phyloP scores from a whole-genome alignment of 1,139 yeast species.

The Candida neerlandica region DNA sequence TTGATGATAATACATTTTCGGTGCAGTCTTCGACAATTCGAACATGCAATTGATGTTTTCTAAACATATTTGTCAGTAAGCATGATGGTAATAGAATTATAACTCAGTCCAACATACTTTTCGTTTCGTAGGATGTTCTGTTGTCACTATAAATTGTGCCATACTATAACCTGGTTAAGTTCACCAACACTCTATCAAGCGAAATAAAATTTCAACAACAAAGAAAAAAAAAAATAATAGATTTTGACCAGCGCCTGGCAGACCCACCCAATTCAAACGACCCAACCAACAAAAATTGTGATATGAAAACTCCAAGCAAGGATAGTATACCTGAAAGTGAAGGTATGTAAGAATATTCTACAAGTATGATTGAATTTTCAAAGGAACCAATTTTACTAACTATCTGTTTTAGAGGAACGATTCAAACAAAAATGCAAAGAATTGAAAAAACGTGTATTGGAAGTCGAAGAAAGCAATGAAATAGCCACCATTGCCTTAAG shows the following conservation, averaged over 20 bases:
- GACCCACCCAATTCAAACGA: neutral
- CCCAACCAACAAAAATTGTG: conserved; percentile 1
- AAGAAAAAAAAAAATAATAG: neutral
- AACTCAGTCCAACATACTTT: conserved; percentile 5
- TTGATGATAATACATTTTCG: conserved; percentile 7
- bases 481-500: conserved; percentile 74
- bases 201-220: neutral
- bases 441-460: conserved; percentile 68
- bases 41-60: conserved; percentile 11
- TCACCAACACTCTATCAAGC: neutral
- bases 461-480: conserved; percentile 81
- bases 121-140: conserved; percentile 9
- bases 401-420: conserved; percentile 31
- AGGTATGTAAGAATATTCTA: conserved; percentile 30
- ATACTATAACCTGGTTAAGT: neutral
- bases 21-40: conserved; percentile 9
- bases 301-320: conserved; percentile 22
- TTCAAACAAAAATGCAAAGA: conserved; percentile 69
- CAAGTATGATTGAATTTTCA: too few relatives aligned
- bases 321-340: conserved; percentile 45
- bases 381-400: conserved; percentile 13
- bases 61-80: conserved; percentile 1
- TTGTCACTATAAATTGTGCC: conserved; percentile 9
- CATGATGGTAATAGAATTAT: neutral
- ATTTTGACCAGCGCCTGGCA: neutral